phyloP scores from a whole-genome alignment of 805 yeast species.

The Kluyveromyces siamensis region DNA sequence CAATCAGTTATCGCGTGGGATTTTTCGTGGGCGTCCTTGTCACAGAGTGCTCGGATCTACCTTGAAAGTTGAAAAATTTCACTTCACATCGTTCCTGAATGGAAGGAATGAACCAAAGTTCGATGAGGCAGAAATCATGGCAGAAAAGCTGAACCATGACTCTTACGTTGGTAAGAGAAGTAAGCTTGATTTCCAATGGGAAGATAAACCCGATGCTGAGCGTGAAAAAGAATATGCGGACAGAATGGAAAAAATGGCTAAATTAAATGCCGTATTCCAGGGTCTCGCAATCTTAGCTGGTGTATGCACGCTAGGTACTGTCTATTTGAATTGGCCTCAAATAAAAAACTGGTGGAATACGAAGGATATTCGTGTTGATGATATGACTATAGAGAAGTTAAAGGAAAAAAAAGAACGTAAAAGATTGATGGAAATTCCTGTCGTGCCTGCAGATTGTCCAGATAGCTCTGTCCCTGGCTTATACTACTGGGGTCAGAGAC shows the following conservation, averaged over 20 bases:
- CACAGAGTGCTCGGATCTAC: neutral
- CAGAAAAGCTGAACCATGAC: constrained; percentile 16
- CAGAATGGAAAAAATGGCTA: constrained; percentile 34
- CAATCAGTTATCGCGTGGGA: neutral
- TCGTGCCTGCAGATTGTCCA: constrained; percentile 26
- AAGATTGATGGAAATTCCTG: constrained; percentile 18
- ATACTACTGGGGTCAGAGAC: constrained; percentile 49
- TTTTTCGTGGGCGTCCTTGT: neutral
- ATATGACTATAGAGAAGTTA: constrained; percentile 15
- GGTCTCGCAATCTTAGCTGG: constrained; percentile 36
- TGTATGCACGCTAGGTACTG: constrained; percentile 29
- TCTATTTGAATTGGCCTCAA: constrained; percentile 30
- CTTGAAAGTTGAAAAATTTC: neutral
- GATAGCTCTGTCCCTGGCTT: constrained; percentile 44
- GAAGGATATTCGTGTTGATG: constrained; percentile 13
- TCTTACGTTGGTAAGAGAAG: constrained; percentile 23
- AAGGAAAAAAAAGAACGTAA: constrained; percentile 13
- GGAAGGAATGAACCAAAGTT: constrained; percentile 20
- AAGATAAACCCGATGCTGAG: constrained; percentile 12
- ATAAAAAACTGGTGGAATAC: constrained; percentile 26
- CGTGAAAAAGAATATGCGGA: constrained; percentile 16
- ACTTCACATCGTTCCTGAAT: neutral
- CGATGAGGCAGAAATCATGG: constrained; percentile 29
- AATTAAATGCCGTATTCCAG: constrained; percentile 35
- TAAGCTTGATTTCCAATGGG: constrained; percentile 14